Conservation (phyloP, 129 eudicot genomes). For the Scalesia atractyloides region DNA sequence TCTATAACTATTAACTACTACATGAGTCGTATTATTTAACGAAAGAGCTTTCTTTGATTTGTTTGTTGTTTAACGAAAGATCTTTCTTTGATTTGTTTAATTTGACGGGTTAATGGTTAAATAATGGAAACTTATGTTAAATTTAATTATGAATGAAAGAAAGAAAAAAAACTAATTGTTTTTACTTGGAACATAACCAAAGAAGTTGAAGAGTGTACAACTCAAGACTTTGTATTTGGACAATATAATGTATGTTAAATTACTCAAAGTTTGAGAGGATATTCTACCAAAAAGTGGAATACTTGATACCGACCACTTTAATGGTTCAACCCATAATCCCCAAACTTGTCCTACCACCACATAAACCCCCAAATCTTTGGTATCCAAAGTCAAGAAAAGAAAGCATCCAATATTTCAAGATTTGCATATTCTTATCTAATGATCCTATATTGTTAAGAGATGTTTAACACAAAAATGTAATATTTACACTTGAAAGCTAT, state of each 20-base stretch:
- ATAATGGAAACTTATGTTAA: neutral
- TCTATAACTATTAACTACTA: neutral
- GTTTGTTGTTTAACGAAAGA: neutral
- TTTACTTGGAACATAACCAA: slow-evolving; percentile 29
- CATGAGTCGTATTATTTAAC: neutral
- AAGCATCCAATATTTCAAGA: slow-evolving; percentile 27
- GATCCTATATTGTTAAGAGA: neutral
- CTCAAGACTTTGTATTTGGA: slow-evolving; percentile 37
- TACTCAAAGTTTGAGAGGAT: slow-evolving; percentile 38
- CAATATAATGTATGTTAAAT: slow-evolving; percentile 28
- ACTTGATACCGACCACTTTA: slow-evolving; percentile 39
- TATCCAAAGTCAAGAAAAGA: slow-evolving; percentile 40
- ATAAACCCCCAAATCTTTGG: slow-evolving; percentile 34
- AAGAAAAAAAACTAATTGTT: neutral
- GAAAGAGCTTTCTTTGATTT: neutral
- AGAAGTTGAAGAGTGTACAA: slow-evolving; percentile 15
- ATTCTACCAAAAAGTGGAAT: slow-evolving; percentile 43
- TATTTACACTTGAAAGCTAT: no score
- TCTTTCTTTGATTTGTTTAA: neutral
- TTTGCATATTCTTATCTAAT: slow-evolving; percentile 16
- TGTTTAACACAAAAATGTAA: neutral
- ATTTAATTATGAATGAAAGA: neutral
- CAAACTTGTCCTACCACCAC: slow-evolving; percentile 29
- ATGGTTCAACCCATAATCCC: slow-evolving; percentile 32
- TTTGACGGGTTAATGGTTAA: neutral